Evolutionary conservation across 2,329 filamentous ascomycete genomes (phyloP).

Genomic region (Trematosphaeria pertusa): DNA sequence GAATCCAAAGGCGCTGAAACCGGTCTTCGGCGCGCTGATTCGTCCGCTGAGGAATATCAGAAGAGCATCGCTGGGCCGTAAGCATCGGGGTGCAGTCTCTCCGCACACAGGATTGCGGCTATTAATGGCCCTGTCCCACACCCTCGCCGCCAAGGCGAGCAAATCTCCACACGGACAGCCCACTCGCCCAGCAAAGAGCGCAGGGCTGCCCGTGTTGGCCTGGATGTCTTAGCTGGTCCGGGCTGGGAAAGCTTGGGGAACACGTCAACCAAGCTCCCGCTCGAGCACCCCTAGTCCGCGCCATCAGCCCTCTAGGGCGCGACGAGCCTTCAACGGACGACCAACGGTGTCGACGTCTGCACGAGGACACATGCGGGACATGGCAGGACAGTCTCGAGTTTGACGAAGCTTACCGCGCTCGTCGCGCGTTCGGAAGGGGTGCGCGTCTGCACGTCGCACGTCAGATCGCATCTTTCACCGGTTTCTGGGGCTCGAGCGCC

Average conservation of each 20-base stretch:
- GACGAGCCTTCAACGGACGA: slow-evolving; percentile 9
- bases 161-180: slow-evolving; percentile 45
- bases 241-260: slow-evolving; percentile 36
- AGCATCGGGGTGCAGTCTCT: slow-evolving; percentile 43
- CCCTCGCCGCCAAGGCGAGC: slow-evolving; percentile 27
- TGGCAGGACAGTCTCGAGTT: slow-evolving; percentile 2
- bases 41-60: slow-evolving; percentile 28
- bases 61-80: slow-evolving; percentile 24
- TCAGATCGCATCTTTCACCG: slow-evolving; percentile 20
- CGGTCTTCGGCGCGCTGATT: slow-evolving; percentile 25
- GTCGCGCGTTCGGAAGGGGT: background rate
- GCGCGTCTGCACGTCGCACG: slow-evolving; percentile 18
- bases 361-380: slow-evolving; percentile 2
- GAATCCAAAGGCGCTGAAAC: slow-evolving; percentile 18
- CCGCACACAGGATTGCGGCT: slow-evolving; percentile 30
- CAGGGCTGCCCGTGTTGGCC: slow-evolving; percentile 34
- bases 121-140: slow-evolving; percentile 30
- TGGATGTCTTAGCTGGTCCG: slow-evolving; percentile 25
- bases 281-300: slow-evolving; percentile 8
- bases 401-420: background rate
- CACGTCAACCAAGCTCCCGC: slow-evolving; percentile 39
- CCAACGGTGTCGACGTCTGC: slow-evolving; percentile 11
- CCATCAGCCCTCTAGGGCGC: slow-evolving; percentile 22
- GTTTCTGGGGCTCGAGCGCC: slow-evolving; percentile 27
- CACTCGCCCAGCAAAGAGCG: slow-evolving; percentile 25